phyloP scores from a whole-genome alignment of 805 yeast species.

The Diddensiella santjacobensis region DNA sequence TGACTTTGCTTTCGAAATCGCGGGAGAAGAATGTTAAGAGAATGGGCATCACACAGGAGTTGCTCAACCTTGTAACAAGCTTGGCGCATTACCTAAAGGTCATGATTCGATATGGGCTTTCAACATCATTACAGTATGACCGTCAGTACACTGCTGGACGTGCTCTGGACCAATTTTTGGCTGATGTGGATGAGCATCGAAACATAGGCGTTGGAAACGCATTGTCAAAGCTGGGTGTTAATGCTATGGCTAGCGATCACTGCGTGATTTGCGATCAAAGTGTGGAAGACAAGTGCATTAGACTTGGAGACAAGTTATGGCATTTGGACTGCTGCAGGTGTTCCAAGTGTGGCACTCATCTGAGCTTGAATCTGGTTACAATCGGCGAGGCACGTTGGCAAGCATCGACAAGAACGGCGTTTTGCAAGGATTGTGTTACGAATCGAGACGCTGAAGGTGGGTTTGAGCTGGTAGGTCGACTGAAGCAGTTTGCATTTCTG shows the following conservation, averaged over 20 bases:
- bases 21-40: slow-evolving; percentile 21
- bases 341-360: slow-evolving; percentile 46
- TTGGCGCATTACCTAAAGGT: slow-evolving; percentile 90
- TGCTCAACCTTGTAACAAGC: slow-evolving; percentile 80
- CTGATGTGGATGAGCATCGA: slow-evolving; percentile 46
- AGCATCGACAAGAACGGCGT: slow-evolving; percentile 34
- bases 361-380: slow-evolving; percentile 35
- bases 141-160: slow-evolving; percentile 51
- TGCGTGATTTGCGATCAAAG: slow-evolving; percentile 70
- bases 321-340: slow-evolving; percentile 74
- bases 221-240: slow-evolving; percentile 23
- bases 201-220: slow-evolving; percentile 33
- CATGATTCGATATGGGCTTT: slow-evolving; percentile 73
- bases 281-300: slow-evolving; percentile 79
- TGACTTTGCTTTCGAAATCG: slow-evolving; percentile 70
- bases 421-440: slow-evolving; percentile 63
- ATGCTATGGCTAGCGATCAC: slow-evolving; percentile 57
- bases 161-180: slow-evolving; percentile 62
- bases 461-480: slow-evolving; percentile 59
- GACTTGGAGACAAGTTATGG: slow-evolving; percentile 64
- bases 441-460: slow-evolving; percentile 30
- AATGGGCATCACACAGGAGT: slow-evolving; percentile 32
- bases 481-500: slow-evolving; percentile 70
- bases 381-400: slow-evolving; percentile 38
- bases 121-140: slow-evolving; percentile 53